Conservation (phyloP, 1,284 basidiomycete species). For the Trichosporon sp. region DNA sequence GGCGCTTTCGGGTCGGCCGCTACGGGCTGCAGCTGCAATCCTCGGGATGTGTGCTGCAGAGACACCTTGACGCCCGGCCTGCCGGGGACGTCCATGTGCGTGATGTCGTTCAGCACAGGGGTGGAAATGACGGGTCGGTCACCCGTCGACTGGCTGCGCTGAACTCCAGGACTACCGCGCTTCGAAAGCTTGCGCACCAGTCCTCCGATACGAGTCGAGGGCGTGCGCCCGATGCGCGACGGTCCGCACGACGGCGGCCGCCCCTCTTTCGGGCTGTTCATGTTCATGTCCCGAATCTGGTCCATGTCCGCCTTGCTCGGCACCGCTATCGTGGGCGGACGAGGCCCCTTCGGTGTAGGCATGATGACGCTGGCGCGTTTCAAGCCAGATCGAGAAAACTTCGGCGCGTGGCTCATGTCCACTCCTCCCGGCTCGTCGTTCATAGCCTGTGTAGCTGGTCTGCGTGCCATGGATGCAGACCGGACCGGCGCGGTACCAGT, state of each 20-base stretch:
- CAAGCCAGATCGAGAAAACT: neutral
- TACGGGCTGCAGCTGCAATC: neutral
- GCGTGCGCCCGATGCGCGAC: neutral
- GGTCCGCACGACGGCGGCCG: neutral
- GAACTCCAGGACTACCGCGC: neutral
- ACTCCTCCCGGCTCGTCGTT: neutral
- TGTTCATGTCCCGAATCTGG: neutral
- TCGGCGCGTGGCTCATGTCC: neutral
- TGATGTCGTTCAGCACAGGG: neutral
- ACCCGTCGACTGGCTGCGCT: neutral
- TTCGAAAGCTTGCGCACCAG: neutral
- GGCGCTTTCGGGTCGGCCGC: neutral
- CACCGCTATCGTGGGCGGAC: neutral
- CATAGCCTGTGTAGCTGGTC: neutral
- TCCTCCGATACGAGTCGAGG: neutral
- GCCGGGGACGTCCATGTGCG: constrained; percentile 4
- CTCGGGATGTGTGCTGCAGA: neutral
- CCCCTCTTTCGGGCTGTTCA: neutral
- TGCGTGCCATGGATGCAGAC: neutral
- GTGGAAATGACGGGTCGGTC: neutral
- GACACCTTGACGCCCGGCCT: neutral
- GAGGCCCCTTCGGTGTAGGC: neutral
- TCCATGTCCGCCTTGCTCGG: constrained; percentile 1
- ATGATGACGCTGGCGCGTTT: neutral
- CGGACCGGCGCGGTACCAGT: neutral